A percentile compares a stretch with the other conserved stretches of the same genome.
phyloP scores from a whole-genome alignment of 805 yeast genomes.

The Phaffomyces antillensis region DNA sequence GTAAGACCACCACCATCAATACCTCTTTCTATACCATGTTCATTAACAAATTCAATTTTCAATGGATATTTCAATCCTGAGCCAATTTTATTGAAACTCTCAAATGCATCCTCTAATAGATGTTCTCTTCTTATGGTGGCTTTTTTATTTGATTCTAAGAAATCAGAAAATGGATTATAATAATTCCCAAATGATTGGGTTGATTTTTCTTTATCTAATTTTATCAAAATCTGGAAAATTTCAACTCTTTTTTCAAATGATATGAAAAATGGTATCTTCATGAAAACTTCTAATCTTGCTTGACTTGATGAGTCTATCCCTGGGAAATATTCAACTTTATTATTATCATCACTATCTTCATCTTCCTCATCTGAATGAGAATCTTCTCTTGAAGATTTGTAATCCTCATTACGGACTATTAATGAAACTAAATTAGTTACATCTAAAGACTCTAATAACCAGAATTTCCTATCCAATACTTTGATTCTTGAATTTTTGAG shows the following conservation, averaged over 20 bases:
- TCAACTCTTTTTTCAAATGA: slow-evolving; percentile 69
- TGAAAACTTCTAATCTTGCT: slow-evolving; percentile 43
- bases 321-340: background rate
- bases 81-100: slow-evolving; percentile 47
- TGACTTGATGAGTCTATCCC: slow-evolving; percentile 10
- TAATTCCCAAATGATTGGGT: slow-evolving; percentile 2
- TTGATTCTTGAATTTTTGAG: slow-evolving; percentile 55
- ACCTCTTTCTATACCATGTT: slow-evolving; percentile 79
- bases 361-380: slow-evolving; percentile 19
- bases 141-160: slow-evolving; percentile 17
- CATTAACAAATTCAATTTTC: slow-evolving; percentile 60
- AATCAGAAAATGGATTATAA: slow-evolving; percentile 8
- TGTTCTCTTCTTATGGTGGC: slow-evolving; percentile 64
- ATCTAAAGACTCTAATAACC: slow-evolving; percentile 38
- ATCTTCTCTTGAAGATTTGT: slow-evolving; percentile 12
- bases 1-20: slow-evolving; percentile 97
- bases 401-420: slow-evolving; percentile 39
- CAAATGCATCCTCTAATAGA: slow-evolving; percentile 69
- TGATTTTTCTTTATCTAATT: slow-evolving; percentile 37
- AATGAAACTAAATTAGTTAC: slow-evolving; percentile 30
- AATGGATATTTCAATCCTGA: slow-evolving; percentile 50
- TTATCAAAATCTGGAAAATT: slow-evolving; percentile 59
- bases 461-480: slow-evolving; percentile 43
- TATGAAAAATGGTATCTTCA: slow-evolving; percentile 70
- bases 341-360: background rate